A percentile compares a stretch with the other conserved stretches of the same genome.
Evolutionary conservation across 805 yeast species (phyloP).

Genomic region (Starmerella asiatica): DNA sequence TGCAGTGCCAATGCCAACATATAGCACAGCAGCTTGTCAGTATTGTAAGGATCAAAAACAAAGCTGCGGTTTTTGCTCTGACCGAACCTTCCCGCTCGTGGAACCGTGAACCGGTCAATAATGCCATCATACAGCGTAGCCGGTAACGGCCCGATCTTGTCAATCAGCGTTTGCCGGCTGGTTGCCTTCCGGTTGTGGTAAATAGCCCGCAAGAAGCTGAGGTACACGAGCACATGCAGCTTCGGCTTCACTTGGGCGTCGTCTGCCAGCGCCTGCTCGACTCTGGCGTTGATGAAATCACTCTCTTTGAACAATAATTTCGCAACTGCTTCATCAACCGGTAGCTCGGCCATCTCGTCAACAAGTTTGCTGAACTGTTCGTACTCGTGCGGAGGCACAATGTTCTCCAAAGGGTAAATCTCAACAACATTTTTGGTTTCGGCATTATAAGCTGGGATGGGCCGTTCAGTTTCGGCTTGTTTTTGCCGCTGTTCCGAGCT

Average conservation of each 20-base stretch:
- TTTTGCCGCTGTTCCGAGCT: constrained; percentile 48
- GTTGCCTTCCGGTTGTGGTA: constrained; percentile 57
- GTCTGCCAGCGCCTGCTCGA: constrained; percentile 26
- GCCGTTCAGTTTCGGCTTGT: constrained; percentile 52
- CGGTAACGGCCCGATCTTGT: constrained; percentile 51
- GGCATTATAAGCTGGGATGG: constrained; percentile 63
- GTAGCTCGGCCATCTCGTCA: constrained; percentile 34
- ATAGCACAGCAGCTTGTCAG: constrained; percentile 74
- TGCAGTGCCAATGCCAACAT: constrained; percentile 60
- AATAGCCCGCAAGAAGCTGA: constrained; percentile 67
- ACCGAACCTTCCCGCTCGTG: constrained; percentile 49
- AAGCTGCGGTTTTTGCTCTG: constrained; percentile 65
- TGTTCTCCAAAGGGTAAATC: constrained; percentile 57
- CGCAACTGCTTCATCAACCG: constrained; percentile 30
- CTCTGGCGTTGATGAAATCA: constrained; percentile 38
- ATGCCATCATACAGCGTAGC: constrained; percentile 59
- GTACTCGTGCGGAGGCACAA: constrained; percentile 59
- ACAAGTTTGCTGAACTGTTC: constrained; percentile 41
- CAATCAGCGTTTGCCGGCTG: constrained; percentile 45
- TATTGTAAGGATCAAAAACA: constrained; percentile 72
- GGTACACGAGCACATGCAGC: constrained; percentile 52
- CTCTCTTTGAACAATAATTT: constrained; percentile 40
- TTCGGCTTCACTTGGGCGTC: constrained; percentile 33
- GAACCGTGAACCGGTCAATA: constrained; percentile 55
- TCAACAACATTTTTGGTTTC: constrained; percentile 77